Evolutionary conservation across 306 rosid species (phyloP).

Genomic region (Vicia villosa): DNA sequence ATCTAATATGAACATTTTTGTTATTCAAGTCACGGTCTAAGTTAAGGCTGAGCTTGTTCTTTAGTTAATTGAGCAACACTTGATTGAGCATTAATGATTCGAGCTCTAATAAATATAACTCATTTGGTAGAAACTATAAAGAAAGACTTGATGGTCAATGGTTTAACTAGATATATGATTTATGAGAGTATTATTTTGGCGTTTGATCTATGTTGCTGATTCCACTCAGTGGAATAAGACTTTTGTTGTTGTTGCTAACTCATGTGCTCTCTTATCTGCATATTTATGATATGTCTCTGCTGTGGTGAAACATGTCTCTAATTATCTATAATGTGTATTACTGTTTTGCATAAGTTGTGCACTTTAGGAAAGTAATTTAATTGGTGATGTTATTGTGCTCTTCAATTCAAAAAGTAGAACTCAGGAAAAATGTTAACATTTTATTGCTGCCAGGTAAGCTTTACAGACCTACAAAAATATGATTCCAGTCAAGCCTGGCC

Average conservation of each 20-base stretch:
- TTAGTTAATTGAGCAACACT: neutral
- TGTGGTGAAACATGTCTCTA: neutral
- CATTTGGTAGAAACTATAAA: neutral
- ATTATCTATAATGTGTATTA: neutral
- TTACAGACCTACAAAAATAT: slow-evolving; percentile 52
- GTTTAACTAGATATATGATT: too few species aligned
- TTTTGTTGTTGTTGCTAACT: neutral
- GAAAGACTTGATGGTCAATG: too few species aligned
- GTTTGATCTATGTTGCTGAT: too few species aligned
- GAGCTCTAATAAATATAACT: neutral
- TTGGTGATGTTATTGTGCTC: slow-evolving; percentile 19
- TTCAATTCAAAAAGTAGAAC: slow-evolving; percentile 22
- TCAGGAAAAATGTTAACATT: slow-evolving; percentile 9
- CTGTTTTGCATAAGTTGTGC: slow-evolving; percentile 1
- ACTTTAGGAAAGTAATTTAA: slow-evolving; percentile 13
- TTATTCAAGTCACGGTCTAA: too few species aligned
- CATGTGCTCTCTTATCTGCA: slow-evolving; percentile 4
- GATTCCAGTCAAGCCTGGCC: slow-evolving; percentile 75
- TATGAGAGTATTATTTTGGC: too few species aligned
- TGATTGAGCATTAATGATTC: neutral
- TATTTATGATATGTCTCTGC: neutral
- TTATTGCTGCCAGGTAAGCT: slow-evolving; percentile 54
- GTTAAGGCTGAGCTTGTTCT: neutral
- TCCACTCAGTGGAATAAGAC: too few species aligned
- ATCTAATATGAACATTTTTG: neutral